These are phyloP conservation scores for Serpula lacrymans DNA, from an alignment of 768 basidiomycete species.

Conservation along the genomic window DNA sequence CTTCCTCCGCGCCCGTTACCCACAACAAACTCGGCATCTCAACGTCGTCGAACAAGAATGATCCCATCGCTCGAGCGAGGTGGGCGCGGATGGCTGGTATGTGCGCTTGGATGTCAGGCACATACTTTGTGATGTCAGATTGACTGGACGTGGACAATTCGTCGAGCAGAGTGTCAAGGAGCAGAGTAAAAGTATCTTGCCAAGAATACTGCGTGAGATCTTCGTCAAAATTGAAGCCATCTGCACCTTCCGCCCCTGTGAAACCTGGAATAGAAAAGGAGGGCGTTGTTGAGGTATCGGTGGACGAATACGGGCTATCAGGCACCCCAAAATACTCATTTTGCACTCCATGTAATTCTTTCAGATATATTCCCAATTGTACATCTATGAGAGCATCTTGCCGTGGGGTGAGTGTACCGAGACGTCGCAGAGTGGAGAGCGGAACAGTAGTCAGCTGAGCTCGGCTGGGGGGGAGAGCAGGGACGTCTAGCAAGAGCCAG, in stretches of 20 bases:
- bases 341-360: conserved; percentile 64
- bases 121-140: too few species aligned
- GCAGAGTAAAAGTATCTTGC: conserved; percentile 68
- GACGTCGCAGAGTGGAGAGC: conserved; percentile 37
- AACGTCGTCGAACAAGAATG: conserved; percentile 74
- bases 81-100: conserved; percentile 44
- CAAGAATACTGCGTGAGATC: conserved; percentile 50
- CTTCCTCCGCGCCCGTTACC: conserved; percentile 57
- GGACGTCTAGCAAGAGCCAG: conserved; percentile 45
- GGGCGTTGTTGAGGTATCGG: conserved; percentile 19
- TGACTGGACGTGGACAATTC: too few species aligned
- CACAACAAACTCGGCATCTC: conserved; percentile 67
- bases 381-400: conserved; percentile 51
- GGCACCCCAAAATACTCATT: conserved; percentile 76
- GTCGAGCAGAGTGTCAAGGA: conserved; percentile 56
- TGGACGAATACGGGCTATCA: conserved; percentile 16
- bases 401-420: conserved; percentile 29
- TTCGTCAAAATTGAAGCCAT: conserved; percentile 13
- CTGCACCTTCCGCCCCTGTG: conserved; percentile 2
- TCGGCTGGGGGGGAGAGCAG: conserved; percentile 32
- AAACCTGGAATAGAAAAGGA: conserved; percentile 25
- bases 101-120: too few species aligned
- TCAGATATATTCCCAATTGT: conserved; percentile 57
- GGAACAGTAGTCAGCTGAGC: conserved; percentile 24
- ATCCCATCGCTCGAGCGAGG: conserved; percentile 69